Conservation (phyloP, 257 asterid species). For the Solanum corneliomulleri region DNA sequence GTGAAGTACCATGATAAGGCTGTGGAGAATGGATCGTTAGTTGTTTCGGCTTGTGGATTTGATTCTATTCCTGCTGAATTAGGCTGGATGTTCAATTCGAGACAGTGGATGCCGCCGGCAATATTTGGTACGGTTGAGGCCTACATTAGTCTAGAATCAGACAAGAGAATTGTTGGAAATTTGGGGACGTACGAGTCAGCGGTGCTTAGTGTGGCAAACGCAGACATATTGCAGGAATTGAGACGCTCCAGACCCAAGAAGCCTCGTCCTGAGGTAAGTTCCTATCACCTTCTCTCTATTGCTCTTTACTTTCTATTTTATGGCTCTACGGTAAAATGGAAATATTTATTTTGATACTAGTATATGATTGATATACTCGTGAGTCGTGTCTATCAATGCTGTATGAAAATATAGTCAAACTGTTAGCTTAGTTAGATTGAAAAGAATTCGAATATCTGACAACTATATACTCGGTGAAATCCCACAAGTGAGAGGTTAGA, state of each 20-base stretch:
- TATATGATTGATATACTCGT: no score
- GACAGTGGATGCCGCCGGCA: conserved; percentile 55
- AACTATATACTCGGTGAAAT: neutral
- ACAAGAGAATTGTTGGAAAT: conserved; percentile 51
- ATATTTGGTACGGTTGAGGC: conserved; percentile 64
- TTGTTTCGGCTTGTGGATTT: conserved; percentile 79
- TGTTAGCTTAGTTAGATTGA: neutral
- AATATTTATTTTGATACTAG: neutral
- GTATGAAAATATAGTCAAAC: neutral
- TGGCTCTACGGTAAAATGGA: neutral
- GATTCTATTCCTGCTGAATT: conserved; percentile 88
- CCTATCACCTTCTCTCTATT: neutral
- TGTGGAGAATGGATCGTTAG: conserved; percentile 50
- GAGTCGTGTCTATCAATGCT: neutral
- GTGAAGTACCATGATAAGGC: conserved; percentile 48
- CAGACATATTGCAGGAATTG: conserved; percentile 33
- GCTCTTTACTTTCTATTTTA: neutral
- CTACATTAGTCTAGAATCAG: conserved; percentile 69
- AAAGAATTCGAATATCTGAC: neutral
- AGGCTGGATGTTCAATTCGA: conserved; percentile 53
- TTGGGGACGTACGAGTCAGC: conserved; percentile 74
- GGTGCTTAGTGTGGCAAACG: conserved; percentile 77
- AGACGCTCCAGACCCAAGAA: conserved; percentile 52
- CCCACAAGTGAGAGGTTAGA: neutral
- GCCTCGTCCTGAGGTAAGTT: conserved; percentile 35